phyloP scores from a whole-genome alignment of 1,139 yeast species.

The Taphrina confusa region DNA sequence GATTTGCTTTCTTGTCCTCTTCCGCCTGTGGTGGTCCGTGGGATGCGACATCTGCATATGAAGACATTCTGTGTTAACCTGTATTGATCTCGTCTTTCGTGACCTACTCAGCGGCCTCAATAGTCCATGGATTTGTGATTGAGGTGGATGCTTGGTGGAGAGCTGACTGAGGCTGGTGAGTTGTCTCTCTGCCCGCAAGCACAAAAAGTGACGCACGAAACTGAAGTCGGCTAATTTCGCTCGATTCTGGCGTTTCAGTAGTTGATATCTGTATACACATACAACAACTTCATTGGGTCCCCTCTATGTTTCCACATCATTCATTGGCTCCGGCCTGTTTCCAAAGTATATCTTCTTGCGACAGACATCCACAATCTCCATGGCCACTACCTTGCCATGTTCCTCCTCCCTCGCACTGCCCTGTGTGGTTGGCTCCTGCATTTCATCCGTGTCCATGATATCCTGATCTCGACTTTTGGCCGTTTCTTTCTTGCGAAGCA shows the following conservation, averaged over 20 bases:
- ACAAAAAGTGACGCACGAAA: slow-evolving; percentile 1
- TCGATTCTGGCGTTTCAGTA: neutral
- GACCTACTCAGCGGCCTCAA: too few relatives aligned
- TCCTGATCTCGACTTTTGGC: neutral
- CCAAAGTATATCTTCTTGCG: slow-evolving; percentile 34
- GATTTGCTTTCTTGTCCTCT: slow-evolving; percentile 11
- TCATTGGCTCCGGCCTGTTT: slow-evolving; percentile 34
- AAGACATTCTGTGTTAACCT: slow-evolving; percentile 8
- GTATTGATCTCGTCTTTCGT: neutral
- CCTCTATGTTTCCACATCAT: slow-evolving; percentile 8
- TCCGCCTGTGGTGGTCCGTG: slow-evolving; percentile 30
- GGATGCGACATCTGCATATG: slow-evolving; percentile 27
- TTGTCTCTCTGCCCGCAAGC: neutral
- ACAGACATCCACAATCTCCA: slow-evolving; percentile 36
- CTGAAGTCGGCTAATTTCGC: neutral
- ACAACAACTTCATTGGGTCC: too few relatives aligned
- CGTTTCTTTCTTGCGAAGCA: slow-evolving; percentile 5
- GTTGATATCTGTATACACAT: too few relatives aligned
- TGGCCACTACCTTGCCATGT: neutral
- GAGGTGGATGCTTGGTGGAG: neutral
- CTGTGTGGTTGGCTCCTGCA: neutral
- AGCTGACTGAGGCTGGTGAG: neutral
- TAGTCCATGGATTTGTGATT: neutral
- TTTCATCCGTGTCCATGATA: neutral
- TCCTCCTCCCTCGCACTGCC: neutral